These are phyloP conservation scores for Neopestalotiopsis rosae DNA, from an alignment of 2,329 filamentous ascomycete species.

Conservation along the genomic window DNA sequence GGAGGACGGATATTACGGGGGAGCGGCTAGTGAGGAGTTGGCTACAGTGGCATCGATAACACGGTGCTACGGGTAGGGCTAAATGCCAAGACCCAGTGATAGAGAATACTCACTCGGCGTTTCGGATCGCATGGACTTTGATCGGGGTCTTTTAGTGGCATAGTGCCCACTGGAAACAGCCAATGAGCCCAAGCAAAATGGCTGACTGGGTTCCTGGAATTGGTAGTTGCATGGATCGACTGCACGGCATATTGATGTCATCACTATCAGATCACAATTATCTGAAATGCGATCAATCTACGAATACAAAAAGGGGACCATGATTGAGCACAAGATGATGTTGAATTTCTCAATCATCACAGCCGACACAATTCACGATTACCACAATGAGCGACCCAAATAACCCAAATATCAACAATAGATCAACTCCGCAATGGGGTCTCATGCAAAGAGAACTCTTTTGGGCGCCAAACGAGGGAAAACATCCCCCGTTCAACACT, in stretches of 20 bases:
- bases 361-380: background rate
- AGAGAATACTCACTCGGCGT: background rate
- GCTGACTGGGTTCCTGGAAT: background rate
- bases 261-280: background rate
- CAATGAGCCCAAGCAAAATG: background rate
- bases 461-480: slow-evolving; percentile 34
- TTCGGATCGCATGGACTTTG: background rate
- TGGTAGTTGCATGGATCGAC: background rate
- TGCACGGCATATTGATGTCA: slow-evolving; percentile 11
- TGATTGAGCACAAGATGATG: background rate
- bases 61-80: background rate
- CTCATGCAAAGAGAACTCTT: slow-evolving; percentile 33
- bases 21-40: background rate
- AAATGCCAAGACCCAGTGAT: background rate
- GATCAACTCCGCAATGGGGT: slow-evolving; percentile 33
- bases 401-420: slow-evolving; percentile 31
- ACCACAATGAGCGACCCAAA: slow-evolving; percentile 31
- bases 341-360: background rate
- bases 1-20: background rate
- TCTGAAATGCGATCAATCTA: no score
- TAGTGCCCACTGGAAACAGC: background rate
- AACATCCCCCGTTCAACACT: slow-evolving; percentile 32
- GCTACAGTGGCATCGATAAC: background rate
- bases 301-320: background rate
- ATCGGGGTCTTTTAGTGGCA: background rate